A percentile compares a stretch with the other conserved stretches of the same genome.
Conservation (phyloP, 768 basidiomycete species). For the Suillus discolor region DNA sequence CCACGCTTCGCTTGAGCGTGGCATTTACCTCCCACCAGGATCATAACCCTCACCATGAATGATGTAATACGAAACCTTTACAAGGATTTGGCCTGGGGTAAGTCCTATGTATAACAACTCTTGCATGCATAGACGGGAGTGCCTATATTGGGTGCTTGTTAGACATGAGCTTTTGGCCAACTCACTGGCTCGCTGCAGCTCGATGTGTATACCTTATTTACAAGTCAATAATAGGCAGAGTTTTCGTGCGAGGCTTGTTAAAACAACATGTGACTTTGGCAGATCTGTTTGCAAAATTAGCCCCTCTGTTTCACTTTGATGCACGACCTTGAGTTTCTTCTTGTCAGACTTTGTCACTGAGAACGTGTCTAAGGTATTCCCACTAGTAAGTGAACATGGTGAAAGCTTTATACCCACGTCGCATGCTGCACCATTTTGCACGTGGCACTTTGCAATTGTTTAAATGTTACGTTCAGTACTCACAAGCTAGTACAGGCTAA, state of each 20-base stretch:
- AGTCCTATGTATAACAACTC: neutral
- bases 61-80: slow-evolving; percentile 75
- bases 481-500: too few species aligned
- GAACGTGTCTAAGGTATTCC: neutral
- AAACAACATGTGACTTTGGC: neutral
- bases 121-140: neutral
- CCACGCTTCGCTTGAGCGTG: neutral
- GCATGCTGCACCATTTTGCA: neutral
- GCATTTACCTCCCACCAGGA: slow-evolving; percentile 43
- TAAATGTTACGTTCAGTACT: too few species aligned
- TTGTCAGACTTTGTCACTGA: neutral
- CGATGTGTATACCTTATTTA: neutral
- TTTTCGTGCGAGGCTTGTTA: neutral
- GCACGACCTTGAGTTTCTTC: neutral
- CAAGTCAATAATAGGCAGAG: neutral
- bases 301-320: neutral
- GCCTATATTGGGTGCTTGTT: neutral
- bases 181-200: neutral
- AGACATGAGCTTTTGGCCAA: neutral
- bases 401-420: neutral
- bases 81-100: slow-evolving; percentile 38
- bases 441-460: neutral
- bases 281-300: neutral
- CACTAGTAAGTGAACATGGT: neutral
- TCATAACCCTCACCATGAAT: slow-evolving; percentile 90